Evolutionary conservation across 768 basidiomycete species (phyloP), one percentile per base, ranked within the genome.

Genomic region (Suillus fuscotomentosus): DNA sequence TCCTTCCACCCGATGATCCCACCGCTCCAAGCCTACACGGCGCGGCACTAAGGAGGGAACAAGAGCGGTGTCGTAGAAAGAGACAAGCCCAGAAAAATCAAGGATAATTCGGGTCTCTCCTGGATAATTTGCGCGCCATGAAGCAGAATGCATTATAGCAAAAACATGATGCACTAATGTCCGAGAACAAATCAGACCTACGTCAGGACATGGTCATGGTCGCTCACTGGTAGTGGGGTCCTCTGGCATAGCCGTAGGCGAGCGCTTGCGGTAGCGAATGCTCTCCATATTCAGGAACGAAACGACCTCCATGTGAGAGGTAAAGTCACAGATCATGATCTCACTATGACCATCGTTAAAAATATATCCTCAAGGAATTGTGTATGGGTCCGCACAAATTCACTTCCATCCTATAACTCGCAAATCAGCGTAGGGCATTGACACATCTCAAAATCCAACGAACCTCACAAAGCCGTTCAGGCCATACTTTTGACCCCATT

Each of bases 251-350:
- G 22, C 1, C n/a, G 36, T n/a, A 20, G 14, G 15, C 6, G 22
- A n/a, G n/a, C n/a, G n/a, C n/a, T n/a, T n/a, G n/a, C n/a, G n/a
- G n/a, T n/a, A n/a, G 38, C 38, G 47, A 27, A 22, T 34, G 38
- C 42, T 39, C 15, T 43, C 55, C 41, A 83, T 67, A 47, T 80
- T 74, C 3, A 76, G 65, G 66, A 81, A 79, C 9, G 83, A 81
- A 7, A 79, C 75, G 4, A 76, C 65, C 13, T 77, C 70, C 10
- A 84, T 70, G 5, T 80, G 81, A 3, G 71, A 67, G 2, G 72
- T 75, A 65, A 85, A 83, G 66, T 83, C 74, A 65, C 83, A 84
- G 13, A 83, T 70, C 78, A 83, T 82, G 20, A 82, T 71, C 68
- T 85, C 84, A 64, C 82, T 84, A 54, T 27, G 17, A 61, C 11